Evolutionary conservation across 2,329 filamentous ascomycete species (phyloP).

Genomic region (Chaetomiaceae sp.): DNA sequence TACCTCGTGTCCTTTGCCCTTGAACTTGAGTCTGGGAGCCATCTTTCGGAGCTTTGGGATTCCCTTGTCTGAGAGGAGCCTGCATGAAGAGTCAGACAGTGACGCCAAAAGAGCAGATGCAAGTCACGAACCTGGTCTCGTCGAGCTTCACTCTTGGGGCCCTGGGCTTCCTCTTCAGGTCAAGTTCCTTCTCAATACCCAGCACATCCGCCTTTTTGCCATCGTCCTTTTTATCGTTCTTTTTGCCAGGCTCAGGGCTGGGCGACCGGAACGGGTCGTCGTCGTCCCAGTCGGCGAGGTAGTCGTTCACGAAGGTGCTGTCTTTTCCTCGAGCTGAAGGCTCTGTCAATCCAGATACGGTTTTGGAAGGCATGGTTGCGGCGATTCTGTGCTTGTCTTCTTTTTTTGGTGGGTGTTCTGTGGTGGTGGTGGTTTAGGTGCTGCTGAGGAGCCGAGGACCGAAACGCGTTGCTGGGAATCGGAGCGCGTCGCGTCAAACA

Average conservation of each 20-base stretch:
- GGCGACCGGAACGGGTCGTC: slow-evolving; percentile 47
- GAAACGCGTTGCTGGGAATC: slow-evolving; percentile 10
- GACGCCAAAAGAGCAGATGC: background rate
- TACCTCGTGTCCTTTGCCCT: slow-evolving; percentile 92
- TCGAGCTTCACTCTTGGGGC: slow-evolving; percentile 79
- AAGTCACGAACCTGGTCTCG: slow-evolving; percentile 56
- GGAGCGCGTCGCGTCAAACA: background rate
- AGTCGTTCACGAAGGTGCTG: slow-evolving; percentile 69
- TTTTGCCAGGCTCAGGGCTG: slow-evolving; percentile 33
- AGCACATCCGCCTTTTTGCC: slow-evolving; percentile 50
- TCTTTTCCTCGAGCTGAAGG: slow-evolving; percentile 30
- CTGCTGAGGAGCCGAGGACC: no score
- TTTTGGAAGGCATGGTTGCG: slow-evolving; percentile 29
- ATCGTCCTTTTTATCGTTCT: slow-evolving; percentile 36
- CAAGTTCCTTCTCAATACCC: slow-evolving; percentile 83
- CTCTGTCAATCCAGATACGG: slow-evolving; percentile 15
- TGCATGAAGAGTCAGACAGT: slow-evolving; percentile 33
- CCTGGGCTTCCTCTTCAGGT: slow-evolving; percentile 69
- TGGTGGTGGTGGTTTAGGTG: no score
- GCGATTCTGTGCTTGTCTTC: background rate
- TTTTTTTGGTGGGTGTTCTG: slow-evolving; percentile 12
- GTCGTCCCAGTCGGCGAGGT: slow-evolving; percentile 57
- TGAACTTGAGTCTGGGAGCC: slow-evolving; percentile 70
- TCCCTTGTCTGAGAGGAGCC: slow-evolving; percentile 76
- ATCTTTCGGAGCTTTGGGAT: slow-evolving; percentile 76